phyloP scores from a whole-genome alignment of 2,329 filamentous ascomycete species.

The Penicillium sclerotiorum region DNA sequence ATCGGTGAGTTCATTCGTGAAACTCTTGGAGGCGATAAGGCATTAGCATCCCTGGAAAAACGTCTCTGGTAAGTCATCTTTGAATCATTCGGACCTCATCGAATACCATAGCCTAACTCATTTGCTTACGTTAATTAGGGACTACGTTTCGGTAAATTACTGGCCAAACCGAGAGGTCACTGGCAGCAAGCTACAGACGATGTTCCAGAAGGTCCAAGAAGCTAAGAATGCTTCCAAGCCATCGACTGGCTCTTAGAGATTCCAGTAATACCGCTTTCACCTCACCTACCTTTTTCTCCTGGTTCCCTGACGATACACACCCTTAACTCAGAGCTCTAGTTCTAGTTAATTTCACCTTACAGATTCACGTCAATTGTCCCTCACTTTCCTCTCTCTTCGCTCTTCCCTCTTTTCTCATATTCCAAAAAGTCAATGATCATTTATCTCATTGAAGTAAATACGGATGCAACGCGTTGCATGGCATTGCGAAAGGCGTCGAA shows the following conservation, averaged over 20 bases:
- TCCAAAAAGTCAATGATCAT: slow-evolving; percentile 10
- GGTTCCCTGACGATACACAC: not conserved
- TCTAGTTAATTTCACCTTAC: not conserved
- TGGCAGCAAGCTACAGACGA: slow-evolving; percentile 38
- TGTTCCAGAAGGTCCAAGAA: slow-evolving; percentile 42
- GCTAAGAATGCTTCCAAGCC: slow-evolving; percentile 30
- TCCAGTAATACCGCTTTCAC: too few relatives aligned
- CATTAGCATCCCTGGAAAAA: slow-evolving; percentile 44
- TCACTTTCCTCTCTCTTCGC: not conserved
- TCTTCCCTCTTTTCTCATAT: not conserved
- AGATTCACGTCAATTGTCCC: not conserved
- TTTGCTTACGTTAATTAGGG: slow-evolving; percentile 39
- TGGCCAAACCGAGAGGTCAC: slow-evolving; percentile 51
- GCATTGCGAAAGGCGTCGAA: slow-evolving; percentile 30
- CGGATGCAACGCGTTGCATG: slow-evolving; percentile 25
- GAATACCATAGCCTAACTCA: not conserved
- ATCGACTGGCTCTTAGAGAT: slow-evolving; percentile 31
- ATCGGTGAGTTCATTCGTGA: slow-evolving; percentile 51
- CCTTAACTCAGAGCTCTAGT: too few relatives aligned
- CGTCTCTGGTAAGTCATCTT: slow-evolving; percentile 46
- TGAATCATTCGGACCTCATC: not conserved
- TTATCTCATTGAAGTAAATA: slow-evolving; percentile 26
- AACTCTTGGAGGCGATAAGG: slow-evolving; percentile 41
- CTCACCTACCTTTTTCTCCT: not conserved
- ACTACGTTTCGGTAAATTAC: slow-evolving; percentile 47